Evolutionary conservation across 495 filamentous ascomycete genomes (phyloP), one percentile per base, ranked within the genome.

Genomic region (Aspergillus panamensis): DNA sequence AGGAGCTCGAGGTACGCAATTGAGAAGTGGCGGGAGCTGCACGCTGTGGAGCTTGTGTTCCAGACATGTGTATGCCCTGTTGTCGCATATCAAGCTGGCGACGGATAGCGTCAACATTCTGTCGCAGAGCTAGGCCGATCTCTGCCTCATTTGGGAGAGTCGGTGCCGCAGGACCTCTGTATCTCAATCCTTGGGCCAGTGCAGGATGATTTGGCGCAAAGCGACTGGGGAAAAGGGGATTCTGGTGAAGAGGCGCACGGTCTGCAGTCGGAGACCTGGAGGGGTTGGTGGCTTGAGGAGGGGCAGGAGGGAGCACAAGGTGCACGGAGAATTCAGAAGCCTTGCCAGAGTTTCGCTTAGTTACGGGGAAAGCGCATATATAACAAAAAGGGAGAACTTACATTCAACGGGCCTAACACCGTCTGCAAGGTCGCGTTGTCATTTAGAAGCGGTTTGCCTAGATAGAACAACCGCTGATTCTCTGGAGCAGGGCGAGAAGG

Each of bases 401-500:
- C 87, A 57, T 78, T 63, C 30, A 80, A 69, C 48, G 77, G 70
- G 3, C 79, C 79, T 62, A 91, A 81, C 0, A 89, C 66, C 16
- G 82, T 79, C 43, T 75, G 61, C 65, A 92, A 72, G 0, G 77
- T 86, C 29, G 78, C 76, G 16, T 60, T 70, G 17, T 85, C 78
- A 56, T 78, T 75, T 17, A 68, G 57, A 17, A 90, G 73, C 33
- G 82, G 68, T 48, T 81, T 82, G 8, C 88, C 88, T 55, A 81
- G 73, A 60, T 88, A 84, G 25, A 91, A 90, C 43, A 92, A 65
- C 10, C 86, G 76, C 63, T 90, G 87, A 4, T 73, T 73, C 4
- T 65, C 57, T 69, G 82, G 64, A 3, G 75, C 50, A 31, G 87
- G 83, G 8, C 76, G 81, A 35, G 72, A 77, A 6, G 76, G 69